Percentiles rank a stretch among this genome's conserved stretches.
Conservation (phyloP, 2,329 filamentous ascomycete species). For the Pezizomycotina sp. region DNA sequence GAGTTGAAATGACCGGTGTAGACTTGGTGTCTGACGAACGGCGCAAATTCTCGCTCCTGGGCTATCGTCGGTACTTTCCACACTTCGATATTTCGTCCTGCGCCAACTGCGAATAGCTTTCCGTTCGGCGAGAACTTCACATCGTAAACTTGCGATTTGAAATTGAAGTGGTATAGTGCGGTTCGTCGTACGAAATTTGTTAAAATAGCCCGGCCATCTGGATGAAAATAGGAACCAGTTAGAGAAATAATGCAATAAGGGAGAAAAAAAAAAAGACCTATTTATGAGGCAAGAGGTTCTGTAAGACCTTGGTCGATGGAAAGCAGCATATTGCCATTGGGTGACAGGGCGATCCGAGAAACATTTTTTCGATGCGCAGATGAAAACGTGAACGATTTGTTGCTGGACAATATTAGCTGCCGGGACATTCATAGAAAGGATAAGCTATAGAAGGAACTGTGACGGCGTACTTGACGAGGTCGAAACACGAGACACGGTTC, state of each 20-base stretch:
- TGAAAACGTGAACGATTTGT: slow-evolving; percentile 71
- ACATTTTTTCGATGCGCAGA: slow-evolving; percentile 95
- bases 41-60: slow-evolving; percentile 83
- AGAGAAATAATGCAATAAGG: no score
- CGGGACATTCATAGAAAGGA: not conserved
- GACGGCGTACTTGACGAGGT: slow-evolving; percentile 66
- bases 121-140: slow-evolving; percentile 85
- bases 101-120: slow-evolving; percentile 71
- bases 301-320: slow-evolving; percentile 58
- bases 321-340: slow-evolving; percentile 78
- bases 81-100: slow-evolving; percentile 77
- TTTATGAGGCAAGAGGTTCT: not conserved
- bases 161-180: slow-evolving; percentile 87
- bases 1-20: slow-evolving; percentile 80
- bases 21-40: slow-evolving; percentile 74
- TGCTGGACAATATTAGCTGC: slow-evolving; percentile 37
- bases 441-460: not conserved
- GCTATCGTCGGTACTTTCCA: slow-evolving; percentile 80
- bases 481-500: slow-evolving; percentile 89
- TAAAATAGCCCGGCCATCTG: slow-evolving; percentile 74
- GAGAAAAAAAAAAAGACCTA: no score
- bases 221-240: no score
- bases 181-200: slow-evolving; percentile 78
- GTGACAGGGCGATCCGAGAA: slow-evolving; percentile 68
- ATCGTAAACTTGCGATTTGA: slow-evolving; percentile 64